A percentile compares a stretch with the other conserved stretches of the same genome.
Evolutionary conservation across 2,329 filamentous ascomycete genomes (phyloP).

Genomic region (Talaromyces verruculosus): DNA sequence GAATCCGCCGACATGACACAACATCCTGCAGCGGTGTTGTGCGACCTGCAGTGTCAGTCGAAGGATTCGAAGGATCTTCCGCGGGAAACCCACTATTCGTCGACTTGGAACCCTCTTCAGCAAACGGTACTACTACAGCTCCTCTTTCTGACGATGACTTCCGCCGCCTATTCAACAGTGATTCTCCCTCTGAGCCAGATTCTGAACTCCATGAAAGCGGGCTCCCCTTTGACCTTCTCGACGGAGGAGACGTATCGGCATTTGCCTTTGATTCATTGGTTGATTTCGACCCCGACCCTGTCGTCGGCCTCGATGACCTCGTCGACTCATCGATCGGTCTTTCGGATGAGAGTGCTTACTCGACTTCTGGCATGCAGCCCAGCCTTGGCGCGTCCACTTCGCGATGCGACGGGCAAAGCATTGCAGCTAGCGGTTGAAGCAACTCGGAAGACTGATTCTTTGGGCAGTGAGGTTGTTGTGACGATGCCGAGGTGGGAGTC

Average conservation of each 20-base stretch:
- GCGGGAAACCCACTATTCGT: constrained; percentile 44
- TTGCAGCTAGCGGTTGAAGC: constrained; percentile 52
- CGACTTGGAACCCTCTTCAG: constrained; percentile 48
- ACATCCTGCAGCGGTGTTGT: constrained; percentile 99
- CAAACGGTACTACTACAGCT: constrained; percentile 59
- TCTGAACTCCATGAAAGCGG: constrained; percentile 72
- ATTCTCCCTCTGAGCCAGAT: constrained; percentile 69
- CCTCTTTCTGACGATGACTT: constrained; percentile 69
- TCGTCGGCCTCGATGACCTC: constrained; percentile 45
- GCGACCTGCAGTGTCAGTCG: constrained; percentile 99
- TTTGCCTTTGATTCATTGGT: constrained; percentile 57
- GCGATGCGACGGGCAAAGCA: constrained; percentile 55
- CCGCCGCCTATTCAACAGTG: constrained; percentile 59
- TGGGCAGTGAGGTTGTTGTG: constrained; percentile 27
- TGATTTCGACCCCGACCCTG: constrained; percentile 55
- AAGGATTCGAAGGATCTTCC: constrained; percentile 50
- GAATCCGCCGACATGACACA: constrained; percentile 89
- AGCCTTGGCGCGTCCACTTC: constrained; percentile 55
- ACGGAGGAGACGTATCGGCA: constrained; percentile 50
- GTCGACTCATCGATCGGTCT: constrained; percentile 48
- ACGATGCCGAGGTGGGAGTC: constrained; percentile 44
- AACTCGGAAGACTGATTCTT: constrained; percentile 35
- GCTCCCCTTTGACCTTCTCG: constrained; percentile 69
- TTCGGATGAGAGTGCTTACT: constrained; percentile 52
- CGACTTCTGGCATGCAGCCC: constrained; percentile 54